Evolutionary conservation across 2,329 filamentous ascomycete genomes (phyloP).

Genomic region (Arthrobotrys entomopaga): DNA sequence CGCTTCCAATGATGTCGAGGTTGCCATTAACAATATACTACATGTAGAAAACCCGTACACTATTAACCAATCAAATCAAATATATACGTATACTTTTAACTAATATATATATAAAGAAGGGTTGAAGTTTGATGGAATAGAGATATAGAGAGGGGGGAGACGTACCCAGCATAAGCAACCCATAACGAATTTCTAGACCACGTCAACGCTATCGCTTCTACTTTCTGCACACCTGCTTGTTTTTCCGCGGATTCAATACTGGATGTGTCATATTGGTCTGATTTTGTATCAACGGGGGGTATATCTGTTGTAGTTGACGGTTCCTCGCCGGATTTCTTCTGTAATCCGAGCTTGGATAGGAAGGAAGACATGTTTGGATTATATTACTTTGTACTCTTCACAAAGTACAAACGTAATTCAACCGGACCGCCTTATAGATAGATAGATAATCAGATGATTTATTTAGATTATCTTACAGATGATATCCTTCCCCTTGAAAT

Average conservation of each 20-base stretch:
- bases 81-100: not conserved
- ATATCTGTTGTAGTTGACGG: not conserved
- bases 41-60: not conserved
- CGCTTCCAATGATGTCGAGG: slow-evolving; percentile 73
- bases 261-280: slow-evolving; percentile 24
- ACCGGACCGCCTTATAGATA: not conserved
- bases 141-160: not conserved
- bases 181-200: slow-evolving; percentile 66
- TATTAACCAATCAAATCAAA: not conserved
- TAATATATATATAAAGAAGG: no score
- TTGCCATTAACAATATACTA: slow-evolving; percentile 70
- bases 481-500: not conserved
- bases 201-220: slow-evolving; percentile 65
- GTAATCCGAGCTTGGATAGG: slow-evolving; percentile 15
- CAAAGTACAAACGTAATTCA: slow-evolving; percentile 3
- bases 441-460: no score
- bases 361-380: slow-evolving; percentile 28
- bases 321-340: slow-evolving; percentile 18
- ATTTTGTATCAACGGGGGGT: slow-evolving; percentile 13
- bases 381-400: not conserved
- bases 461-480: no score
- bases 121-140: no score
- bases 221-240: slow-evolving; percentile 66
- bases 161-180: slow-evolving; percentile 64
- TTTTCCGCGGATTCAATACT: slow-evolving; percentile 49